Conservation (phyloP, 148 eudicot genomes). For the Bassia scoparia region DNA sequence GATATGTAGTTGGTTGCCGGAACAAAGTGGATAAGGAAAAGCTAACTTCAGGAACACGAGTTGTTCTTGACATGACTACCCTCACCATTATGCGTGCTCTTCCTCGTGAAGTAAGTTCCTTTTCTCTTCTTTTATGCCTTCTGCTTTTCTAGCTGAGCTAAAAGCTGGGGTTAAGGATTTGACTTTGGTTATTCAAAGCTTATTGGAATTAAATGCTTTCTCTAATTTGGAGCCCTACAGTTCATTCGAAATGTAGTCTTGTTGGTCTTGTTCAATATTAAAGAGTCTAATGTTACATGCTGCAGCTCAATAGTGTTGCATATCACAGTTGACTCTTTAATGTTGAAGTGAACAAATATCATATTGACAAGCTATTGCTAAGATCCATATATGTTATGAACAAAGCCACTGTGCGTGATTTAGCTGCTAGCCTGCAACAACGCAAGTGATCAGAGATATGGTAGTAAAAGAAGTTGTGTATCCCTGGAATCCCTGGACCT, state of each 20-base stretch:
- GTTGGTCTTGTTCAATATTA: no score
- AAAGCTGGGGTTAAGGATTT: background rate
- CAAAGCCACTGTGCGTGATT: background rate
- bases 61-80: conserved; percentile 98
- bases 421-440: background rate
- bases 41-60: conserved; percentile 86
- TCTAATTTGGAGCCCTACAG: background rate
- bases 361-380: background rate
- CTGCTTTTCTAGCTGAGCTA: background rate
- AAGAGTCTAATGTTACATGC: background rate
- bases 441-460: background rate
- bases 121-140: background rate
- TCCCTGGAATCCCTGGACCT: no score
- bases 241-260: no score
- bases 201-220: background rate
- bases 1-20: conserved; percentile 97
- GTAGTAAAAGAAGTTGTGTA: background rate
- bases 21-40: conserved; percentile 97
- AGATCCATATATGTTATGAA: background rate
- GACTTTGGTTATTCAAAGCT: background rate
- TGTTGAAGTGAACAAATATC: no score
- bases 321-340: no score
- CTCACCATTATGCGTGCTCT: conserved; percentile 96
- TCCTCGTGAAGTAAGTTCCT: conserved; percentile 77
- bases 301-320: no score